Conservation (phyloP, 129 eudicot genomes). For the Tagetes patula region DNA sequence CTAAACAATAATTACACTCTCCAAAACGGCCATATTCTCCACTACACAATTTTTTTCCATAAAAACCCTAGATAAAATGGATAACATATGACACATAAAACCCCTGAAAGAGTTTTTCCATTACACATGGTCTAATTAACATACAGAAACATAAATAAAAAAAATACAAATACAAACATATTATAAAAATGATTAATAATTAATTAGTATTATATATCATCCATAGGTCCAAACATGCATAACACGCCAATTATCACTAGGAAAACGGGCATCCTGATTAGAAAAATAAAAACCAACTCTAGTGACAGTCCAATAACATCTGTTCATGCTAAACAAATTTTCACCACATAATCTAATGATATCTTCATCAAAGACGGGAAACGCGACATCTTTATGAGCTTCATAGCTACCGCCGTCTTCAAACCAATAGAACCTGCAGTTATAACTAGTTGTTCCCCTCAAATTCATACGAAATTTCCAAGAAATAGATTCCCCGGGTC, state of each 20-base stretch:
- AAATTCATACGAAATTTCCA: constrained; percentile 22
- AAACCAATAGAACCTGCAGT: constrained; percentile 1
- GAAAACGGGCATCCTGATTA: constrained; percentile 1
- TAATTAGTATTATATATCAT: neutral
- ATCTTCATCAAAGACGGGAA: constrained; percentile 8
- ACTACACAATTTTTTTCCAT: too few relatives aligned
- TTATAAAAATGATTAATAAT: too few relatives aligned
- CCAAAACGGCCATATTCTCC: too few relatives aligned
- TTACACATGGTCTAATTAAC: too few relatives aligned
- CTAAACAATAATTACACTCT: too few relatives aligned
- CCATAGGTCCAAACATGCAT: neutral
- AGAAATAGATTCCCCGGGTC: neutral
- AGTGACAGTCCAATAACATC: constrained; percentile 10
- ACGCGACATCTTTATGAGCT: neutral
- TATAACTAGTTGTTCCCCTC: neutral
- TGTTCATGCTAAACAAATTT: constrained; percentile 7
- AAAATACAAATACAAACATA: too few relatives aligned
- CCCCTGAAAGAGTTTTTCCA: too few relatives aligned
- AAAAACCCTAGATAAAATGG: too few relatives aligned
- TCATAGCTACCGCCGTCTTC: neutral
- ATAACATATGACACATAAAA: too few relatives aligned
- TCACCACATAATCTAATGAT: neutral
- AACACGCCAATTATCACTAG: neutral
- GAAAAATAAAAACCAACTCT: constrained; percentile 17
- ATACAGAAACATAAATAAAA: too few relatives aligned